A percentile compares a stretch with the other conserved stretches of the same genome.
These are phyloP conservation scores for Spirogloea muscicola DNA, from an alignment of 139 green algal genomes.

Conservation along the genomic window DNA sequence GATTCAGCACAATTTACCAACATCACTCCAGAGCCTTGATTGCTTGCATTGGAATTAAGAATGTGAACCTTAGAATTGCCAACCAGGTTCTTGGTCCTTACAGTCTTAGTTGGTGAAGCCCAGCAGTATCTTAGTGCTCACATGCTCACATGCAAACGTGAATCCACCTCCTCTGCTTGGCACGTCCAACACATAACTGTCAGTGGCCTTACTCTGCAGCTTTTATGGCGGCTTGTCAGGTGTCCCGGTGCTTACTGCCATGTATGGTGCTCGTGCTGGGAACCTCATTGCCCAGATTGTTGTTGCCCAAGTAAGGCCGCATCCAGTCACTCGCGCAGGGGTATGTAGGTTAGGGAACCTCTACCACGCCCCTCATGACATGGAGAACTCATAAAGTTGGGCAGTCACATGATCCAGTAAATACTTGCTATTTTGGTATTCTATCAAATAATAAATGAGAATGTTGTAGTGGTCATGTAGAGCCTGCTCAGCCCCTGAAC, in stretches of 20 bases:
- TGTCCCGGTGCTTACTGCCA: conserved; percentile 5
- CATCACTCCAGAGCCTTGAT: not conserved
- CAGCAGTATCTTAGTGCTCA: too few relatives aligned
- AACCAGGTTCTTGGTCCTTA: not conserved
- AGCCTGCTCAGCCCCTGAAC: too few relatives aligned
- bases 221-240: conserved; percentile 1
- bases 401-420: too few relatives aligned
- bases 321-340: too few relatives aligned
- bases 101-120: not conserved
- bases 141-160: too few relatives aligned
- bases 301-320: conserved; percentile 5
- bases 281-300: conserved; percentile 33
- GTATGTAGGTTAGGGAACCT: too few relatives aligned
- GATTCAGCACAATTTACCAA: not conserved
- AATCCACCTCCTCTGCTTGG: too few relatives aligned
- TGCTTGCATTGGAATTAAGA: not conserved
- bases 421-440: too few relatives aligned
- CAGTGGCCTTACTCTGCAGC: not conserved
- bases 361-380: too few relatives aligned
- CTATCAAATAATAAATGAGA: too few relatives aligned
- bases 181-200: not conserved
- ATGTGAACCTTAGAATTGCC: not conserved
- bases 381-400: too few relatives aligned
- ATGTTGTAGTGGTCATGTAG: too few relatives aligned
- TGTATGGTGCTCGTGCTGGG: conserved; percentile 5